Conservation (phyloP, 306 rosid species). For the Crotalaria pallida region DNA sequence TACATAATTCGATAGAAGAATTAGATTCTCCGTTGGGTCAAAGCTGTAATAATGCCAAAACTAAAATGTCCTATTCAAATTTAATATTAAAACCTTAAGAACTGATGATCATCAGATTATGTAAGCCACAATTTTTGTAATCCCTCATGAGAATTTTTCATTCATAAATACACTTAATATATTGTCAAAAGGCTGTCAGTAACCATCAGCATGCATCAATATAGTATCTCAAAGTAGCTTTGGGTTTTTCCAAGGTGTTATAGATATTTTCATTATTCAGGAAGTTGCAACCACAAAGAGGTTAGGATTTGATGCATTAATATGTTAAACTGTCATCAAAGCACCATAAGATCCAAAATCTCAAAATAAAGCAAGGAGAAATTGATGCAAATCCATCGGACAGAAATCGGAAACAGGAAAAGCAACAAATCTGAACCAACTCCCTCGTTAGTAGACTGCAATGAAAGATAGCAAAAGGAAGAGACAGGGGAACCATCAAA, state of each 20-base stretch:
- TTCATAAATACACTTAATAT: background rate
- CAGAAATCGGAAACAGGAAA: too few relatives aligned
- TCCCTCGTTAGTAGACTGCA: background rate
- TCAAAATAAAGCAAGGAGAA: too few relatives aligned
- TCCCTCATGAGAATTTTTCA: background rate
- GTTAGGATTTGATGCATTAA: slow-evolving; percentile 20
- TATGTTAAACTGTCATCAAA: background rate
- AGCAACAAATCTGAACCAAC: background rate
- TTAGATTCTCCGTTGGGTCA: slow-evolving; percentile 22
- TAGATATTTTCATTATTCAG: background rate
- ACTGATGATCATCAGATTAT: background rate
- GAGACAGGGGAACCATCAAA: background rate
- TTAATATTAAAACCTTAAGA: background rate
- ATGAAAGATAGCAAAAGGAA: background rate
- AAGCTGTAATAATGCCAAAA: slow-evolving; percentile 11
- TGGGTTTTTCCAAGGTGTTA: background rate
- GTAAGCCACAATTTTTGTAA: background rate
- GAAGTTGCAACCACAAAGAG: background rate
- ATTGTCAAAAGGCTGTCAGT: background rate
- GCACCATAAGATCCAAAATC: background rate
- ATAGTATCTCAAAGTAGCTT: background rate
- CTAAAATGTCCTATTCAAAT: slow-evolving; percentile 1
- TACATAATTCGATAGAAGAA: slow-evolving; percentile 37
- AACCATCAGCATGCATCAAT: background rate
- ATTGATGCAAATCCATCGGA: too few relatives aligned